phyloP scores from a whole-genome alignment of 805 yeast species.

The Metschnikowia gelsemii region DNA sequence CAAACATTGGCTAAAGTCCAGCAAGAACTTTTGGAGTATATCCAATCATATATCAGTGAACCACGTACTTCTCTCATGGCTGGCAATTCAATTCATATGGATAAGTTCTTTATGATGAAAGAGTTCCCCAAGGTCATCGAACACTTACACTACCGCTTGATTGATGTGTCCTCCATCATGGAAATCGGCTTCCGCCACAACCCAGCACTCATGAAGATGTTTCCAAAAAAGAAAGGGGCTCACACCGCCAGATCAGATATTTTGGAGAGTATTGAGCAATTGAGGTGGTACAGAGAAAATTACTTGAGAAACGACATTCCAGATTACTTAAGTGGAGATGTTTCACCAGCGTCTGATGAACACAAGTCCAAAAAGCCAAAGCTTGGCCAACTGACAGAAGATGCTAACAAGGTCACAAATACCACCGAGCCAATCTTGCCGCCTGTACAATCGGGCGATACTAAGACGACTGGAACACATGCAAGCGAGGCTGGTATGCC shows the following conservation, averaged over 20 bases:
- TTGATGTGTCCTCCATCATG: slow-evolving; percentile 86
- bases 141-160: slow-evolving; percentile 66
- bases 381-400: background rate
- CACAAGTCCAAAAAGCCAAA: slow-evolving; percentile 4
- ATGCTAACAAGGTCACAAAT: background rate
- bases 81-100: slow-evolving; percentile 93
- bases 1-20: slow-evolving; percentile 64
- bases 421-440: background rate
- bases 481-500: background rate
- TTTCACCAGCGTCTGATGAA: background rate
- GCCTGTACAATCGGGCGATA: background rate
- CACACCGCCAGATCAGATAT: slow-evolving; percentile 93
- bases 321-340: background rate
- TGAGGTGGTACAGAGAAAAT: slow-evolving; percentile 71
- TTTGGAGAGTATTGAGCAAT: slow-evolving; percentile 80
- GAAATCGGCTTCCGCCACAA: slow-evolving; percentile 82
- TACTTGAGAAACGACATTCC: slow-evolving; percentile 45
- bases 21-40: slow-evolving; percentile 58
- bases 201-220: slow-evolving; percentile 51
- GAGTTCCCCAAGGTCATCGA: slow-evolving; percentile 79
- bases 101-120: slow-evolving; percentile 73
- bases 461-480: background rate
- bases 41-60: slow-evolving; percentile 53
- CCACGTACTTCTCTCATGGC: slow-evolving; percentile 69
- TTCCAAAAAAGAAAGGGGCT: slow-evolving; percentile 62